These are phyloP conservation scores for Pseudocercospora musae DNA, from an alignment of 2,329 filamentous ascomycete genomes.

Conservation along the genomic window DNA sequence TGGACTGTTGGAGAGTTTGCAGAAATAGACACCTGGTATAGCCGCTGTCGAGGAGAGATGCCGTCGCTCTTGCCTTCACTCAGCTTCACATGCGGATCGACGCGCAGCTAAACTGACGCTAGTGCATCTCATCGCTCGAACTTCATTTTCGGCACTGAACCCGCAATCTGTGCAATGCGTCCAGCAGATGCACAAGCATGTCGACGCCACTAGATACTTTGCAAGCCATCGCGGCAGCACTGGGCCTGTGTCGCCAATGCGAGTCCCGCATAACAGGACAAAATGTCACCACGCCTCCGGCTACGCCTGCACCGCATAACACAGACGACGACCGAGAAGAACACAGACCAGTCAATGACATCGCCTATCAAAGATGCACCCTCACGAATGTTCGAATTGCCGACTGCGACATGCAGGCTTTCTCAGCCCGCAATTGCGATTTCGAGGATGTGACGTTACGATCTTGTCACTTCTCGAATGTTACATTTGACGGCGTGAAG, in stretches of 20 bases:
- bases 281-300: background rate
- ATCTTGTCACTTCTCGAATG: conserved; percentile 8
- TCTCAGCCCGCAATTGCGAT: conserved; percentile 2
- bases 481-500: conserved; percentile 9
- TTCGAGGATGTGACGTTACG: conserved; percentile 9
- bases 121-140: background rate
- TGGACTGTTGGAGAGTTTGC: conserved; percentile 49
- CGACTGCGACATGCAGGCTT: conserved; percentile 10
- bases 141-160: background rate
- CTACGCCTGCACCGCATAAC: conserved; percentile 4
- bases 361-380: conserved; percentile 7
- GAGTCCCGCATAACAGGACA: conserved; percentile 4
- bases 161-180: background rate
- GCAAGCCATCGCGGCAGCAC: background rate
- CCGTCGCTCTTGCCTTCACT: background rate
- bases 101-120: background rate
- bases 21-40: conserved; percentile 30
- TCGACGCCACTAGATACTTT: conserved; percentile 1
- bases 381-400: conserved; percentile 7
- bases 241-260: conserved; percentile 5
- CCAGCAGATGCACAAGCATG: background rate
- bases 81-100: background rate
- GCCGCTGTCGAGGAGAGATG: background rate
- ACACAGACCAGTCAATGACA: conserved; percentile 5
- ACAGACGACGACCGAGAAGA: background rate